Percentiles rank a stretch among this genome's conserved stretches.
phyloP scores from a whole-genome alignment of 2,329 filamentous ascomycete genomes.

The Penicillium occitanis region DNA sequence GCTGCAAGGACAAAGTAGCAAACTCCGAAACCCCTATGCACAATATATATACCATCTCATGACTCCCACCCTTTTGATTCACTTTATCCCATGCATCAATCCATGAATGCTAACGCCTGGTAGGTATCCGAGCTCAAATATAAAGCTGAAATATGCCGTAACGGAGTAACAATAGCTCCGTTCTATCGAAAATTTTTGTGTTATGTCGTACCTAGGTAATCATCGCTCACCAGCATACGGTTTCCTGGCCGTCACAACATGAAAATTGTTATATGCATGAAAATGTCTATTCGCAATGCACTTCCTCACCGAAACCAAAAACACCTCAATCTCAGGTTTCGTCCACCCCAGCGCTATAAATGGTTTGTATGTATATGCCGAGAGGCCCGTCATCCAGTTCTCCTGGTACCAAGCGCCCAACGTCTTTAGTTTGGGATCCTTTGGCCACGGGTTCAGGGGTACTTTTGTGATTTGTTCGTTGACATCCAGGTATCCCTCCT shows the following conservation, averaged over 20 bases:
- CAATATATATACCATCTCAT: background rate
- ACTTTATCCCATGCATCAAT: background rate
- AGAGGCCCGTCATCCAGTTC: constrained; percentile 47
- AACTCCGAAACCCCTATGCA: background rate
- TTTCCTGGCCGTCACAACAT: constrained; percentile 31
- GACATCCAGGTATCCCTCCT: constrained; percentile 60
- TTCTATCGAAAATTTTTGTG: background rate
- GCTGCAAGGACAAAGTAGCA: background rate
- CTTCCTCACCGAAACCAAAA: constrained; percentile 45
- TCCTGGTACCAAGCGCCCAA: constrained; percentile 52
- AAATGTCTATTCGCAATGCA: constrained; percentile 42
- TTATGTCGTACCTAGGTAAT: background rate
- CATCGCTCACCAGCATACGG: constrained; percentile 22
- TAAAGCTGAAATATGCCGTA: background rate
- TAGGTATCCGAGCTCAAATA: background rate
- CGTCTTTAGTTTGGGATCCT: constrained; percentile 47
- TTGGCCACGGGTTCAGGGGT: constrained; percentile 54
- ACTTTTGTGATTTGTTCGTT: constrained; percentile 55
- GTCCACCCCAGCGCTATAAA: constrained; percentile 46
- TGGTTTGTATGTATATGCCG: constrained; percentile 47
- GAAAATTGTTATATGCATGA: constrained; percentile 43
- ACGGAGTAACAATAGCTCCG: background rate
- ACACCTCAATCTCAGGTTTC: constrained; percentile 48
- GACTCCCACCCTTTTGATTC: background rate
- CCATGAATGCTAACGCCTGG: background rate